These are phyloP conservation scores for Corynespora cassiicola DNA, from an alignment of 2,329 filamentous ascomycete species.

Conservation along the genomic window DNA sequence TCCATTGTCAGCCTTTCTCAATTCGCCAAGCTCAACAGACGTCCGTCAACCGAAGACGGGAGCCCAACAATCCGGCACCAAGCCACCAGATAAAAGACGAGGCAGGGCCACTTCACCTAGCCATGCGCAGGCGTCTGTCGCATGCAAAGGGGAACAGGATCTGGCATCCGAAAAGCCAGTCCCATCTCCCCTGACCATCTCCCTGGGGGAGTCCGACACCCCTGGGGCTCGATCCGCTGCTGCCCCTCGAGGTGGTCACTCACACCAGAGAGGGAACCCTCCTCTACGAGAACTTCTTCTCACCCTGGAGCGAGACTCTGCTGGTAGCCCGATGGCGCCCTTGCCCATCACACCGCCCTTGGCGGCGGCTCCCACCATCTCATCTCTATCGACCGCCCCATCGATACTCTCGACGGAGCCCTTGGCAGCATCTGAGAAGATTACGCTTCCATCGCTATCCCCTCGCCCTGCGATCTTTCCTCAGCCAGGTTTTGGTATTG, in stretches of 20 bases:
- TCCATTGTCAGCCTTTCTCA: constrained; percentile 23
- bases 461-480: not conserved
- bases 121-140: constrained; percentile 12
- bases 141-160: constrained; percentile 13
- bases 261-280: no score
- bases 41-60: no score
- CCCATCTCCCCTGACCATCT: constrained; percentile 1
- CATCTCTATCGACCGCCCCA: constrained; percentile 22
- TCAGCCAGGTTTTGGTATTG: no score
- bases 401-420: constrained; percentile 1
- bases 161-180: constrained; percentile 3
- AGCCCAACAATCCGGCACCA: no score
- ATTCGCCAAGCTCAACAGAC: no score
- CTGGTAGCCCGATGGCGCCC: constrained; percentile 7
- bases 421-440: not conserved
- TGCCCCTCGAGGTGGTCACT: no score
- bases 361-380: constrained; percentile 12
- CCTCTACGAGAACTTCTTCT: no score
- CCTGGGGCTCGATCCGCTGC: no score
- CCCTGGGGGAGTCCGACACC: constrained; percentile 1
- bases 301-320: no score
- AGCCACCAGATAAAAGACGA: no score
- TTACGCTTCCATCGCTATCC: not conserved
- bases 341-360: constrained; percentile 15
- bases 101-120: constrained; percentile 6